Base-by-base conservation (phyloP, 2,329 filamentous ascomycete species). In the Chalara sp. region DNA sequence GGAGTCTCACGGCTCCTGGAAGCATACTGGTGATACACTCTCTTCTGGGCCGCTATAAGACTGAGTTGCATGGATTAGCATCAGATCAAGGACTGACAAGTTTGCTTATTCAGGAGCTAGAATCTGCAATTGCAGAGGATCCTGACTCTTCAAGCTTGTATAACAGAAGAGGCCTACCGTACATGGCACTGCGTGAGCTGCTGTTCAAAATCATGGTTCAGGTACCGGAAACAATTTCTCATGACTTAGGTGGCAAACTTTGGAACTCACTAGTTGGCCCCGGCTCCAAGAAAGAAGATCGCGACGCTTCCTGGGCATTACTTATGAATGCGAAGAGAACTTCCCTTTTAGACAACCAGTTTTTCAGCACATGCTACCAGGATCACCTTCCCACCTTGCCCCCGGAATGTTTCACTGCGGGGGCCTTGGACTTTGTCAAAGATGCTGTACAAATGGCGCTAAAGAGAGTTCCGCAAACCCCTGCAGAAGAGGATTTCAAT, bases 221-320 rank as follows among this genome's bases (percentile, higher is more conserved):
- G 47, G 78, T 80, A n/a, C 76, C 85, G 1, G 70, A 75, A 6
- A 78, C 80, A 0, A 77, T 95, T 44, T 76, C 80, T 0, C 62
- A 72, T 3, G 78, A 84, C 1, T 72, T 87, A 4, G 83, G 84
- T 12, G 70, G 73, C 41, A 73, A 72, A 10, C 74, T 95, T 1
- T 95, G 89, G 88, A 74, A 84, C 51, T 72, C 84, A 39, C 73
- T 93, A 30, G 81, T 95, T 45, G 86, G 89, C 10, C 72, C 76
- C 5, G 69, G 74, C 39, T 80, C 83, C 4, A 69, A 81, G 4
- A 80, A 77, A 29, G 74, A 78, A 6, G 82, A 87, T 53, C 76
- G 87, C 49, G 76, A 80, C 53, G 8, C n/a, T 10, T 70, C 75
- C 11, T 85, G 83, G 0, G 95, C 90, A 90, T 71, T 78, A 30